Base-by-base conservation (phyloP, 768 basidiomycete species). In the Imleria badia region DNA sequence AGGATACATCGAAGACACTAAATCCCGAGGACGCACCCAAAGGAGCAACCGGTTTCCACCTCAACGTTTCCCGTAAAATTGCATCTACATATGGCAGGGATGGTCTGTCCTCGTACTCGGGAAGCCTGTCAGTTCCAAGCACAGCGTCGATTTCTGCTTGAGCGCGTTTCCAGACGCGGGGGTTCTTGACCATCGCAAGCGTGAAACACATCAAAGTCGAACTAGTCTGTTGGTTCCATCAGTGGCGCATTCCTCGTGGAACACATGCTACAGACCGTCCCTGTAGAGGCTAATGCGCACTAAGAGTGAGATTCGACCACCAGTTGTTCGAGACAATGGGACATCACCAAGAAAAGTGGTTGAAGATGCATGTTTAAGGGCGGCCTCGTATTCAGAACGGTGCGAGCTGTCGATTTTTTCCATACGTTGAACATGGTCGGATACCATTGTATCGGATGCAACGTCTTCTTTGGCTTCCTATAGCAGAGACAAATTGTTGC, bases 151-250 rank as follows among this genome's bases (percentile, higher is more conserved):
- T 51, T 9, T 44, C 33, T 3, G 9, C 14, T 34, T 34, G 33
- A 11, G 33, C 33, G 14, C 26, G 50, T 29, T 44, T 51, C 50
- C 50, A 44, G 4, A 51, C 23, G n/a, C 30, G 50, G 19, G 50
- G 42, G 26, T 51, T 43, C 42, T 51, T 51, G 22, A 51, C 50
- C 50, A 51, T 51, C 12, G 50, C 50, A 22, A 51, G 42, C n/a
- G 42, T 44, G 19, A 51, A 51, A 17, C 33, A 23, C 19, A 44
- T 6, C 15, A 52, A 31, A 5, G 22, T 13, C 10, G 43, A 20
- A 20, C 35, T 45, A 3, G 35, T 31, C 43, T 52, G 29, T 12
- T 9, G 26, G 6, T 38, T 38, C 8, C 36, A 19, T 38, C 9
- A 38, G 36, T 19, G 36, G n/a, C 2, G n/a, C 36, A 38, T 38